A percentile compares a stretch with the other conserved stretches of the same genome.
phyloP scores from a whole-genome alignment of 2,329 filamentous ascomycete species.

The Emergomyces pasteurianus region DNA sequence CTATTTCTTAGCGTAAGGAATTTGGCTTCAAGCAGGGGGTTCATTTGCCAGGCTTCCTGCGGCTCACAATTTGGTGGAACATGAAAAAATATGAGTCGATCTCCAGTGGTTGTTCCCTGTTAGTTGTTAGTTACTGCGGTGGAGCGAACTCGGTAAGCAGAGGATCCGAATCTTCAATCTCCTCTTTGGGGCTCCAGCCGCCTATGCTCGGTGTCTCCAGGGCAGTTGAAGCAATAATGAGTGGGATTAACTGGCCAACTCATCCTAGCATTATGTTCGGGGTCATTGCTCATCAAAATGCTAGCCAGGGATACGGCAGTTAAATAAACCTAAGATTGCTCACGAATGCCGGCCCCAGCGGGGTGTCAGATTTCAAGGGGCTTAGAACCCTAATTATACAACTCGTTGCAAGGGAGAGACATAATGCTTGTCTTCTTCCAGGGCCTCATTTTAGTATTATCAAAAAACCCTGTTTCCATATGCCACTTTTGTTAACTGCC shows the following conservation, averaged over 20 bases:
- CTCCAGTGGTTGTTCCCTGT: too few species aligned
- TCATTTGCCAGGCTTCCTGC: background rate
- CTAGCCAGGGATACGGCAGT: background rate
- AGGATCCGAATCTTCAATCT: too few species aligned
- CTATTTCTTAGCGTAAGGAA: background rate
- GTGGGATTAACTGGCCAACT: too few species aligned
- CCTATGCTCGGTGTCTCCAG: too few species aligned
- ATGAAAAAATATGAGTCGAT: too few species aligned
- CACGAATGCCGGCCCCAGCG: background rate
- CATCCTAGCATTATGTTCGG: background rate
- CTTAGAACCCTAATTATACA: background rate
- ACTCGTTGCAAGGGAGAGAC: background rate
- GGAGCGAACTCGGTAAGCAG: too few species aligned
- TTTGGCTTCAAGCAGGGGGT: background rate
- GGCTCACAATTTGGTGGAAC: background rate
- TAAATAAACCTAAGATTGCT: background rate
- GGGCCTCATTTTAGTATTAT: background rate
- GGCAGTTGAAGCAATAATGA: too few species aligned
- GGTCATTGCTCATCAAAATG: too few species aligned
- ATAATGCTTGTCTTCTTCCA: background rate
- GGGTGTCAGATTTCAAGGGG: background rate
- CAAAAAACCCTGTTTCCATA: background rate
- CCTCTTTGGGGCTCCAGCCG: background rate
- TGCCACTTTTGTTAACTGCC: background rate
- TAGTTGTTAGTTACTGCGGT: too few species aligned